Evolutionary conservation across 345 rosid species (phyloP).

Genomic region (Conringia planisiliqua): DNA sequence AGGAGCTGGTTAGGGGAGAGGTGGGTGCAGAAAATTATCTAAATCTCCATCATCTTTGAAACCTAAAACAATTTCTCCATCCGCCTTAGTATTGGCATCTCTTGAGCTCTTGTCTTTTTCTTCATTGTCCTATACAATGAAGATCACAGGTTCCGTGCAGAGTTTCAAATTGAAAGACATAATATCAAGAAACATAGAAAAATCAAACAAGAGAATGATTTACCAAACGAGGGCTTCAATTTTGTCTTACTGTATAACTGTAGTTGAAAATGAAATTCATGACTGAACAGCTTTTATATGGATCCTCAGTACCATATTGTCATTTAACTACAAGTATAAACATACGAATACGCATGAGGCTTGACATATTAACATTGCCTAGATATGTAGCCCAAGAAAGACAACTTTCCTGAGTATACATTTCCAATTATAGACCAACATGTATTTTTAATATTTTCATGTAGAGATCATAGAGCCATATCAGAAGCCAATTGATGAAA

Average conservation of each 20-base stretch:
- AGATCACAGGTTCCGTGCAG: conserved; percentile 25
- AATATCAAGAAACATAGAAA: conserved; percentile 22
- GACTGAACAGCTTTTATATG: not conserved
- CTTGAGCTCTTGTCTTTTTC: conserved; percentile 34
- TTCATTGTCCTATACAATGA: conserved; percentile 25
- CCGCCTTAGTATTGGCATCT: conserved; percentile 15
- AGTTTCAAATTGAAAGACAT: conserved; percentile 8
- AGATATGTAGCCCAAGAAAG: not conserved
- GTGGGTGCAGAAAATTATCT: conserved; percentile 15
- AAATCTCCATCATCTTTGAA: conserved; percentile 35
- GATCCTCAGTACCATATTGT: not conserved
- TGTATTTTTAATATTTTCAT: not conserved
- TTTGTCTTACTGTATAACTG: conserved; percentile 21
- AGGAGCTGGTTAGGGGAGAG: conserved; percentile 31
- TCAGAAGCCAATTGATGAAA: not conserved
- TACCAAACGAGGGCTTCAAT: conserved; percentile 24
- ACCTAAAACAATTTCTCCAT: conserved; percentile 28
- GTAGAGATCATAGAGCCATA: not conserved
- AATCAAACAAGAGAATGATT: conserved; percentile 18
- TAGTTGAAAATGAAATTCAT: conserved; percentile 19
- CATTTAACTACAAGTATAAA: conserved; percentile 12
- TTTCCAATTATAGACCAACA: not conserved
- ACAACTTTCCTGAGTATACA: not conserved
- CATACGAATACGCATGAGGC: conserved; percentile 16
- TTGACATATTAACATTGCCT: not conserved